A percentile compares a stretch with the other conserved stretches of the same genome.
These are phyloP conservation scores for Dendrobium officinale DNA, from an alignment of 106 monocot genomes.

Conservation along the genomic window DNA sequence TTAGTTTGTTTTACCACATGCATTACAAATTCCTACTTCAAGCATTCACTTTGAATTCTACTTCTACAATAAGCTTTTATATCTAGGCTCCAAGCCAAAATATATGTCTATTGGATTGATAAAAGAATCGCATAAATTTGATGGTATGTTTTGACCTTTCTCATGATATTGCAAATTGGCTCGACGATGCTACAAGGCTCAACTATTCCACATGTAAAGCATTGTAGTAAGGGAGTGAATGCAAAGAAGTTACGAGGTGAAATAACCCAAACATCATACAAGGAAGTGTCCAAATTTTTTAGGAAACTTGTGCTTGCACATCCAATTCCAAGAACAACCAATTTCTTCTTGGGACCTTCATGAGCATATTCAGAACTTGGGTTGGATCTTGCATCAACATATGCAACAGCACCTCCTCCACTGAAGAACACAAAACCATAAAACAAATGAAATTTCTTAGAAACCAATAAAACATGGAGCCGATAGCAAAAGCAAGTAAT, in stretches of 20 bases:
- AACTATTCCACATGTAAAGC: constrained; percentile 87
- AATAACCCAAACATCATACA: constrained; percentile 72
- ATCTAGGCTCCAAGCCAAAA: neutral
- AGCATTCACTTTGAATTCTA: neutral
- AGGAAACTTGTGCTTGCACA: constrained; percentile 51
- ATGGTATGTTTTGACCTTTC: constrained; percentile 33
- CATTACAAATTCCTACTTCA: neutral
- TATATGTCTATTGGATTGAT: neutral
- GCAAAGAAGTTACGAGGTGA: constrained; percentile 90
- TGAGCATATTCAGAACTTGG: constrained; percentile 14
- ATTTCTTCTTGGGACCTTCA: constrained; percentile 49
- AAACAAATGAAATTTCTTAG: neutral
- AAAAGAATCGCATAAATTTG: neutral
- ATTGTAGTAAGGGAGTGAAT: constrained; percentile 77
- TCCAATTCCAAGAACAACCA: constrained; percentile 36
- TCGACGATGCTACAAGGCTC: constrained; percentile 82
- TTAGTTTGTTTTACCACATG: neutral
- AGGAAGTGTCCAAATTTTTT: constrained; percentile 55
- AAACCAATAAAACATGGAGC: neutral
- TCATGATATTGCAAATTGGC: constrained; percentile 68
- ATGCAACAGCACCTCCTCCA: constrained; percentile 53
- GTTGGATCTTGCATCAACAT: constrained; percentile 49
- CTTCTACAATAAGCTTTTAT: neutral
- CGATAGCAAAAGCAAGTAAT: neutral
- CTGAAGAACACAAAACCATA: constrained; percentile 9